A percentile compares a stretch with the other conserved stretches of the same genome.
Evolutionary conservation across 106 monocot genomes (phyloP).

Genomic region (Dendrobium catenatum): DNA sequence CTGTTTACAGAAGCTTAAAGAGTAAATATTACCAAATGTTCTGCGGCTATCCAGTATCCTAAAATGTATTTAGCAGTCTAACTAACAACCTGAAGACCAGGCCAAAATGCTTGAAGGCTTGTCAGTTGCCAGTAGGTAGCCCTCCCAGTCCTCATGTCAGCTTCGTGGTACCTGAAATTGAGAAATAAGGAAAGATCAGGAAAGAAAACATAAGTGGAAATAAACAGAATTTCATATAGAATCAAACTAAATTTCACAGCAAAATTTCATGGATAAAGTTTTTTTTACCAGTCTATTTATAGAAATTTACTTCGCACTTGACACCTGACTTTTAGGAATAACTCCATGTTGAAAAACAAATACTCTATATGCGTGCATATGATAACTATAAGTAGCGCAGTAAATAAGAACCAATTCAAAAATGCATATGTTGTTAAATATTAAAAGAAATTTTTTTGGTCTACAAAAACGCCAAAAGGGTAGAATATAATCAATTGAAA

Average conservation of each 20-base stretch:
- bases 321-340: neutral
- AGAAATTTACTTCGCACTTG: neutral
- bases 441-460: too few species aligned
- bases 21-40: neutral
- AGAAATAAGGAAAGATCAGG: neutral
- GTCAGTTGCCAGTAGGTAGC: slow-evolving; percentile 96
- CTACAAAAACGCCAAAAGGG: too few species aligned
- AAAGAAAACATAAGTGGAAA: neutral
- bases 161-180: slow-evolving; percentile 76
- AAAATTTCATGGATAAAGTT: neutral
- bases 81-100: slow-evolving; percentile 75
- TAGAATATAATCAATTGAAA: too few species aligned
- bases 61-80: slow-evolving; percentile 6
- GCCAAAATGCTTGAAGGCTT: slow-evolving; percentile 98
- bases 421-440: neutral
- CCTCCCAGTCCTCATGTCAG: slow-evolving; percentile 87
- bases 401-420: neutral
- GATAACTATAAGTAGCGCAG: neutral
- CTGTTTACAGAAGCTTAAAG: slow-evolving; percentile 26
- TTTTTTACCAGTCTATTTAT: neutral
- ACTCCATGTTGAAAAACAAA: neutral
- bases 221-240: neutral
- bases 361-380: neutral
- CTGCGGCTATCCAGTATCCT: neutral
- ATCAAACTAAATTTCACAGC: neutral